These are phyloP conservation scores for Yarrowia sp. DNA, from an alignment of 805 yeast species.

Conservation along the genomic window DNA sequence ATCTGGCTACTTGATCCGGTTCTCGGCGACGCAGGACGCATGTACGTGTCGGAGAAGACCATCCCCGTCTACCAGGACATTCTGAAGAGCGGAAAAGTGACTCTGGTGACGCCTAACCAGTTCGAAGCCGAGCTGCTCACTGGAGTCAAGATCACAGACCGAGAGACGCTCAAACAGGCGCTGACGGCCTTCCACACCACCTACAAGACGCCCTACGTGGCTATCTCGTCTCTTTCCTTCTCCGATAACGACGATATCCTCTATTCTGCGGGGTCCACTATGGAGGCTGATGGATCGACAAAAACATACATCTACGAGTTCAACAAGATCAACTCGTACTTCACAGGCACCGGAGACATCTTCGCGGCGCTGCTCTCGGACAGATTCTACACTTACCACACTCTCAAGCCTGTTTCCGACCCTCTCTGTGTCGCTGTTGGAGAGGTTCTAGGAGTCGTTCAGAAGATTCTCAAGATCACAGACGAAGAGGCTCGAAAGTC, in stretches of 20 bases:
- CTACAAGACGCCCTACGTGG: conserved; percentile 57
- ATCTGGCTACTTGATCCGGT: conserved; percentile 85
- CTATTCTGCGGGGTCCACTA: conserved; percentile 49
- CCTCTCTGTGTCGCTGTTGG: conserved; percentile 43
- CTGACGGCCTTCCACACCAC: conserved; percentile 48
- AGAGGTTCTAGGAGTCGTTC: conserved; percentile 43
- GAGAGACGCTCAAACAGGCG: conserved; percentile 47
- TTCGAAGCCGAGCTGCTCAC: conserved; percentile 78
- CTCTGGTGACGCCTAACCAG: conserved; percentile 84
- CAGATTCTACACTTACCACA: conserved; percentile 40
- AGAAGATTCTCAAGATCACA: conserved; percentile 46
- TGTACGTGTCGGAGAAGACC: conserved; percentile 63
- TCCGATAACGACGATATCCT: conserved; percentile 37
- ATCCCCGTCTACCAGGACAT: conserved; percentile 58
- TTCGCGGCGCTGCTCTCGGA: conserved; percentile 78
- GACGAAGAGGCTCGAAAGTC: conserved; percentile 28
- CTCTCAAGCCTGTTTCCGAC: neutral
- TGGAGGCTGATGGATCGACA: neutral
- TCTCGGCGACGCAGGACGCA: conserved; percentile 81
- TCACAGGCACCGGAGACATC: conserved; percentile 93
- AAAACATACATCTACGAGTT: conserved; percentile 47
- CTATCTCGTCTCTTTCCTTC: conserved; percentile 57
- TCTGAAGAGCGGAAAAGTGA: conserved; percentile 50
- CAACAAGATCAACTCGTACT: conserved; percentile 70
- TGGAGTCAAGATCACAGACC: conserved; percentile 47